These are phyloP conservation scores for Apiosordaria backusii DNA, from an alignment of 495 filamentous ascomycete species.

Conservation along the genomic window DNA sequence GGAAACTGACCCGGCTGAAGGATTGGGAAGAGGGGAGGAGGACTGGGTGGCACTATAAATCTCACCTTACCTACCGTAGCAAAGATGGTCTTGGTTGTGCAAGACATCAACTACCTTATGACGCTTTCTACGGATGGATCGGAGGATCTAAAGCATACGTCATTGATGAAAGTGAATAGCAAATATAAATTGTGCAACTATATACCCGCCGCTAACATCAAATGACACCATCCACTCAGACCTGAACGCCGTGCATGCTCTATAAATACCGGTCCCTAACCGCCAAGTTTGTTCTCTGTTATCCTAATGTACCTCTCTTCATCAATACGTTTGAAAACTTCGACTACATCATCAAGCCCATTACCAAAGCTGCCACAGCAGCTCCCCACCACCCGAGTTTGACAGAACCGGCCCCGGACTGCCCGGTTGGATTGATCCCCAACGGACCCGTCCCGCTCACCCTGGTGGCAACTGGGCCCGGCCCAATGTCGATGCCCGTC, in stretches of 20 bases:
- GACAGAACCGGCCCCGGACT: neutral
- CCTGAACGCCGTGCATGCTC: neutral
- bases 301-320: neutral
- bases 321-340: neutral
- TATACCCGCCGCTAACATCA: too few species aligned
- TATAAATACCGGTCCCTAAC: neutral
- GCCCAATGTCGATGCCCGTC: constrained; percentile 14
- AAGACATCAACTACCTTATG: too few species aligned
- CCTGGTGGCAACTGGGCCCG: constrained; percentile 18
- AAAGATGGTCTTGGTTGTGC: too few species aligned
- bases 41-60: too few species aligned
- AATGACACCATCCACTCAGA: neutral
- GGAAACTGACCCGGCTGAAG: too few species aligned
- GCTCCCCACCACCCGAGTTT: neutral
- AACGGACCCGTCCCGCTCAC: neutral
- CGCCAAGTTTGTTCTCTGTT: neutral
- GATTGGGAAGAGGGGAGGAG: too few species aligned
- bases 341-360: neutral
- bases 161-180: too few species aligned
- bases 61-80: too few species aligned
- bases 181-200: too few species aligned
- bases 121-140: too few species aligned
- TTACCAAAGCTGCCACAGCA: neutral
- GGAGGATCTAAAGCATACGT: too few species aligned
- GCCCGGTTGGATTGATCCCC: neutral